Evolutionary conservation across 805 yeast species (phyloP).

Genomic region (Hanseniaspora lindneri): DNA sequence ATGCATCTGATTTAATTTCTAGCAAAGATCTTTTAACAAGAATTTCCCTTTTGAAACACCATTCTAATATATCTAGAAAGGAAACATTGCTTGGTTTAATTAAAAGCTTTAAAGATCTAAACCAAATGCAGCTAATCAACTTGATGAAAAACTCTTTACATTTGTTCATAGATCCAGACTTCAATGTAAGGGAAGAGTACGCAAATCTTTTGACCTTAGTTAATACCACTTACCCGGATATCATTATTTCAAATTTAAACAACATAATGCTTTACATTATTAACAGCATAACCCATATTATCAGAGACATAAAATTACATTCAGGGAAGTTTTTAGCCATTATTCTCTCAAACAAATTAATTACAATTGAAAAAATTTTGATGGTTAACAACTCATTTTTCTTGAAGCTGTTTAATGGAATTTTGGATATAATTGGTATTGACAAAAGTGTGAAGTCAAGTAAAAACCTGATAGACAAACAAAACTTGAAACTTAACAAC

Average conservation of each 20-base stretch:
- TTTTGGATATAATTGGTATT: slow-evolving; percentile 51
- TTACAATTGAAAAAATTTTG: slow-evolving; percentile 32
- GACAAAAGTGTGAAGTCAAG: slow-evolving; percentile 19
- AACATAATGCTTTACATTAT: slow-evolving; percentile 60
- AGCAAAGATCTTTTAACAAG: slow-evolving; percentile 51
- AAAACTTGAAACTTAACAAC: slow-evolving; percentile 14
- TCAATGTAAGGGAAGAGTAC: slow-evolving; percentile 49
- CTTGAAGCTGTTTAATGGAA: slow-evolving; percentile 55
- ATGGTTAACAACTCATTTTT: slow-evolving; percentile 55
- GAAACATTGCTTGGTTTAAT: slow-evolving; percentile 53
- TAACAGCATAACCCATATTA: slow-evolving; percentile 89
- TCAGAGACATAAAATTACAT: slow-evolving; percentile 60
- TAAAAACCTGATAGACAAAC: slow-evolving; percentile 26
- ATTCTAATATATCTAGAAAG: slow-evolving; percentile 54
- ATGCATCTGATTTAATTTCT: slow-evolving; percentile 13
- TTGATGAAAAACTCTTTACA: slow-evolving; percentile 29
- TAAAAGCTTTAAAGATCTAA: slow-evolving; percentile 29
- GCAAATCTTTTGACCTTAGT: slow-evolving; percentile 38
- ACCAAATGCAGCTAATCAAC: slow-evolving; percentile 26
- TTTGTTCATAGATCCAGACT: slow-evolving; percentile 44
- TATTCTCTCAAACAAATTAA: slow-evolving; percentile 4
- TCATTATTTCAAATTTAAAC: slow-evolving; percentile 50
- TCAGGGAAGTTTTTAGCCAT: slow-evolving; percentile 49
- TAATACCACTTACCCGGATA: slow-evolving; percentile 39
- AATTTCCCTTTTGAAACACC: slow-evolving; percentile 62